Percentiles rank a stretch among this genome's conserved stretches.
These are phyloP conservation scores for Lavandula angustifolia DNA, from an alignment of 257 asterid genomes.

Conservation along the genomic window DNA sequence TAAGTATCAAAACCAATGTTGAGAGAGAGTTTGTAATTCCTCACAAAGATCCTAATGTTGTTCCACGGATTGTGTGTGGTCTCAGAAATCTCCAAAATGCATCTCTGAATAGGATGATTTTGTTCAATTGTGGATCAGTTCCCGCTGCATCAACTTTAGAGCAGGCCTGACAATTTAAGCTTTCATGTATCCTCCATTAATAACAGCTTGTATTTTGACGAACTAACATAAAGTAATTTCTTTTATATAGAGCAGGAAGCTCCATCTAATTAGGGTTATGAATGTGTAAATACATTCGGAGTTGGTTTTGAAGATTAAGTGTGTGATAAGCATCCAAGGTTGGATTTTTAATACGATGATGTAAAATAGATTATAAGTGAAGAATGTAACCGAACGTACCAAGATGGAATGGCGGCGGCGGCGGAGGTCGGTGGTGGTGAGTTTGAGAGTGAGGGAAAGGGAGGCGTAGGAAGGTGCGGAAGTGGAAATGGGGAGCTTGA, in stretches of 20 bases:
- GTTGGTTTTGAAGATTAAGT: too few species aligned
- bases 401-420: slow-evolving; percentile 40
- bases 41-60: slow-evolving; percentile 88
- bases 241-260: background rate
- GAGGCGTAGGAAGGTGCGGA: slow-evolving; percentile 29
- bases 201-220: slow-evolving; percentile 18
- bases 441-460: slow-evolving; percentile 21
- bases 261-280: background rate
- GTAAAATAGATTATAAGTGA: background rate
- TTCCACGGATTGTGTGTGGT: slow-evolving; percentile 98
- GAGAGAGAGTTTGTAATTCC: slow-evolving; percentile 31
- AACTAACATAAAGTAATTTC: slow-evolving; percentile 6
- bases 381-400: slow-evolving; percentile 44
- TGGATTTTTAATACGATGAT: background rate
- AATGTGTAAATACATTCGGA: background rate
- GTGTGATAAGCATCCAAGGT: background rate
- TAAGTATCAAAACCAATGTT: slow-evolving; percentile 7
- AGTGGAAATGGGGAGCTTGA: slow-evolving; percentile 29
- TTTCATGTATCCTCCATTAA: slow-evolving; percentile 43
- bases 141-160: slow-evolving; percentile 82
- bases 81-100: slow-evolving; percentile 97
- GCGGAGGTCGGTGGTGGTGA: slow-evolving; percentile 29
- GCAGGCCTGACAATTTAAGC: slow-evolving; percentile 69
- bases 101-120: slow-evolving; percentile 65
- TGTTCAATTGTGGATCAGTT: slow-evolving; percentile 56